Conservation (phyloP, 164 flowering plant species). For the Vitis rotundifolia region DNA sequence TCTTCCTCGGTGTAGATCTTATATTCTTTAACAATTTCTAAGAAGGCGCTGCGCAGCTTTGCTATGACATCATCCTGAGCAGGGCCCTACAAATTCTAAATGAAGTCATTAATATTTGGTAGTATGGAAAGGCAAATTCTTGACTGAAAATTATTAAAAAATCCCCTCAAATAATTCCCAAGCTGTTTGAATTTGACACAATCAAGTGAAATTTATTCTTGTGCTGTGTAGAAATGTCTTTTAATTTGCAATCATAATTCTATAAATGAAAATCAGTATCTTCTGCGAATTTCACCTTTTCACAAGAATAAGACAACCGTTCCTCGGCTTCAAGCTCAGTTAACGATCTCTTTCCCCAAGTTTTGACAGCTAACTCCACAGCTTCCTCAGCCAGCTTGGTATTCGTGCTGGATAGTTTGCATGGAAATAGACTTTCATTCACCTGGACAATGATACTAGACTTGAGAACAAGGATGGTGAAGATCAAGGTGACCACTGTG, state of each 20-base stretch:
- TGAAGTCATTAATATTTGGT: background rate
- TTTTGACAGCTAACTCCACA: constrained; percentile 71
- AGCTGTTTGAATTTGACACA: background rate
- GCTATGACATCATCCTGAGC: constrained; percentile 83
- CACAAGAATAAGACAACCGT: constrained; percentile 90
- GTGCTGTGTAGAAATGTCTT: background rate
- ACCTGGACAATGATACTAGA: constrained; percentile 55
- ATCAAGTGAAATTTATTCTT: background rate
- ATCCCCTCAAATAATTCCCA: background rate
- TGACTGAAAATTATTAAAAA: background rate
- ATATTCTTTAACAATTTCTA: constrained; percentile 69
- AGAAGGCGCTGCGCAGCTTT: constrained; percentile 70
- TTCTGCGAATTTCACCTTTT: constrained; percentile 58
- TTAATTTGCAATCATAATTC: background rate
- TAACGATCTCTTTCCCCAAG: constrained; percentile 87
- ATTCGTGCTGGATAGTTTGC: constrained; percentile 67
- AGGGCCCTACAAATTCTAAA: constrained; percentile 63
- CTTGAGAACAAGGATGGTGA: background rate
- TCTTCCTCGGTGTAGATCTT: constrained; percentile 84
- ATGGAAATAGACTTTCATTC: constrained; percentile 81
- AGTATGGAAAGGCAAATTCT: background rate
- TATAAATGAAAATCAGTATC: background rate
- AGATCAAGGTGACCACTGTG: background rate
- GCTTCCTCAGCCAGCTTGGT: constrained; percentile 77
- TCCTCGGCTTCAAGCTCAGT: constrained; percentile 98